phyloP scores from a whole-genome alignment of 305 asterid genomes.

The Fraxinus floribunda region DNA sequence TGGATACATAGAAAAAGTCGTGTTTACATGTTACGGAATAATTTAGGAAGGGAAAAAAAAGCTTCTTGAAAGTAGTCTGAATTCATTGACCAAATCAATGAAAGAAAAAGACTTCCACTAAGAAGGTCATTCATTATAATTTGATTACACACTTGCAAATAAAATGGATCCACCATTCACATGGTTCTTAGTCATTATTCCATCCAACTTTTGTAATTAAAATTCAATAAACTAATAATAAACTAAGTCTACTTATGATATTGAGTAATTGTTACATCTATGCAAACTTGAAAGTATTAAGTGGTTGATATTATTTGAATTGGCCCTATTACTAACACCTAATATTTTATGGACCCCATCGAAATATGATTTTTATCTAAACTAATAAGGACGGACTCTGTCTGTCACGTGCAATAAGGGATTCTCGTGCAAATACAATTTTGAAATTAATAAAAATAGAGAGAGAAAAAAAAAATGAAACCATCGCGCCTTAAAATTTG shows the following conservation, averaged over 20 bases:
- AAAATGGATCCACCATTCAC: background rate
- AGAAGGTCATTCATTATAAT: background rate
- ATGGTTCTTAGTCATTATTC: background rate
- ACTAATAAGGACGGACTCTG: too few species aligned
- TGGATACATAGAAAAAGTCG: background rate
- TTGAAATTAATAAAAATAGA: background rate
- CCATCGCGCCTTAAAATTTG: background rate
- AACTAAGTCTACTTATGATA: background rate
- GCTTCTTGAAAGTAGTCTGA: background rate
- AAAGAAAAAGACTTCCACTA: background rate
- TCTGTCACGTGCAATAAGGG: background rate
- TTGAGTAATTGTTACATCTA: background rate
- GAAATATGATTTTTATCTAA: background rate
- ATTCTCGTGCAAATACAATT: background rate
- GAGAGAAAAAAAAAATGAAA: background rate
- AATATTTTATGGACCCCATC: background rate
- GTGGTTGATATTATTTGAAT: background rate
- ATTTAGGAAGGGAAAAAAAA: background rate
- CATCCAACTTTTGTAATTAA: background rate
- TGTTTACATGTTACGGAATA: background rate
- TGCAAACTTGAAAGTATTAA: background rate
- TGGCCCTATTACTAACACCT: background rate
- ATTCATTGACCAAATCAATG: background rate
- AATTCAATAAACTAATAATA: background rate
- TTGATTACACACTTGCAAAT: background rate